Conservation (phyloP, 768 basidiomycete species). For the Gloeopeniophorella convolvens region DNA sequence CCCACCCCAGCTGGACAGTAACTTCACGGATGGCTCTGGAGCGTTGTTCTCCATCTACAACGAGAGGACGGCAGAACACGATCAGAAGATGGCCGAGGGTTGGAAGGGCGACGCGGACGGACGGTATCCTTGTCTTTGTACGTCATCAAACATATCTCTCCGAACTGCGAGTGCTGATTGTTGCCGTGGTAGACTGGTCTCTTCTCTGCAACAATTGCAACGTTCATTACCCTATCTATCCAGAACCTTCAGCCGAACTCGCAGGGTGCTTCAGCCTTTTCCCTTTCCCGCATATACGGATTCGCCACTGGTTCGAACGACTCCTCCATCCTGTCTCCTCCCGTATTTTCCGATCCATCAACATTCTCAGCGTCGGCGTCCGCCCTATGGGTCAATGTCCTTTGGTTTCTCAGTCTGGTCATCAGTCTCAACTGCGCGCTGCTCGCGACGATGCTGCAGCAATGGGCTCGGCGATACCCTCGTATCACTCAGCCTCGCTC, state of each 20-base stretch:
- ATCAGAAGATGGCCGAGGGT: constrained; percentile 3
- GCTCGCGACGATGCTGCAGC: constrained; percentile 2
- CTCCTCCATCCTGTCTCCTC: too few species aligned
- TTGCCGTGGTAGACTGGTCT: background rate
- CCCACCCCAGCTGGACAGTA: background rate
- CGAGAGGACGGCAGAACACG: background rate
- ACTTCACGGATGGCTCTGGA: background rate
- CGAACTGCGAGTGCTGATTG: background rate
- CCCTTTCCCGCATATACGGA: background rate
- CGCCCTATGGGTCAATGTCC: background rate
- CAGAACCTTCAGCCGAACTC: background rate
- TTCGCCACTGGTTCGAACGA: background rate
- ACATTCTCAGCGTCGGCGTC: background rate
- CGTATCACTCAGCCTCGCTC: background rate
- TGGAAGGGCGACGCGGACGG: constrained; percentile 6
- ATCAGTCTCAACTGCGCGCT: background rate
- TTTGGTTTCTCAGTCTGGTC: constrained; percentile 4
- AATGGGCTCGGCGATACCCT: constrained; percentile 1
- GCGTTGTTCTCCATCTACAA: constrained; percentile 8
- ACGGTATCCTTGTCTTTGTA: background rate
- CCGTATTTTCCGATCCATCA: background rate
- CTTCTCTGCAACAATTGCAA: background rate
- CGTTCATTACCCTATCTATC: constrained; percentile 1
- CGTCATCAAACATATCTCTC: background rate
- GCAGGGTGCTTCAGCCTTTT: constrained; percentile 3